Evolutionary conservation across 2,329 filamentous ascomycete genomes (phyloP).

Genomic region (Zalaria sp.): DNA sequence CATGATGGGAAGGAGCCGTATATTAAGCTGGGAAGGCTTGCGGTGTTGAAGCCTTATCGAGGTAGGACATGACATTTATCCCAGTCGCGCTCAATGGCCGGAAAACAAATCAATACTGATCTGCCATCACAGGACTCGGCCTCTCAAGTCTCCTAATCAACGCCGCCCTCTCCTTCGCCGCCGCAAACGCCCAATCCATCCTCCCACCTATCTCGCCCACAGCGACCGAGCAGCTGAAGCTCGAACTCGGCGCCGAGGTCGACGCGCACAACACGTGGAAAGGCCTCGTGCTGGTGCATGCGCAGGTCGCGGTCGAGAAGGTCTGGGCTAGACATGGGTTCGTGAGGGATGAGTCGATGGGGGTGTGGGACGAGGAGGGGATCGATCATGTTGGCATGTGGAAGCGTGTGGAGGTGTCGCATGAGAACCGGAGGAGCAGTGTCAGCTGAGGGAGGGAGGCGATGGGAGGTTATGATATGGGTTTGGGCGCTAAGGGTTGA

Average conservation of each 20-base stretch:
- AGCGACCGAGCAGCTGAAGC: conserved; percentile 23
- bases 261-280: conserved; percentile 44
- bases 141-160: conserved; percentile 54
- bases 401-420: conserved; percentile 35
- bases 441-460: no score
- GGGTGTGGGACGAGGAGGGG: conserved; percentile 69
- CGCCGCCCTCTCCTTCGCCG: conserved; percentile 54
- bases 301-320: conserved; percentile 50
- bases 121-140: conserved; percentile 28
- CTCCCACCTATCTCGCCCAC: conserved; percentile 23
- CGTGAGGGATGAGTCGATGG: conserved; percentile 55
- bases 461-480: no score
- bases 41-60: conserved; percentile 52
- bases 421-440: not conserved
- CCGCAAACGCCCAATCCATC: conserved; percentile 38
- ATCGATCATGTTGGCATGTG: conserved; percentile 83
- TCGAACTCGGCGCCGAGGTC: conserved; percentile 11
- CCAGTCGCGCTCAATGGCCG: not conserved
- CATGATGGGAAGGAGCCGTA: conserved; percentile 58
- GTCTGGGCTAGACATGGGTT: conserved; percentile 66
- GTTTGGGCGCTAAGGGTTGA: no score
- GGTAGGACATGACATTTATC: conserved; percentile 19
- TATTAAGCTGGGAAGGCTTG: conserved; percentile 67
- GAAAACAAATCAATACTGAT: no score
- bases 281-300: conserved; percentile 66